Evolutionary conservation across 495 filamentous ascomycete genomes (phyloP).

Genomic region (Bombardia bombarda): DNA sequence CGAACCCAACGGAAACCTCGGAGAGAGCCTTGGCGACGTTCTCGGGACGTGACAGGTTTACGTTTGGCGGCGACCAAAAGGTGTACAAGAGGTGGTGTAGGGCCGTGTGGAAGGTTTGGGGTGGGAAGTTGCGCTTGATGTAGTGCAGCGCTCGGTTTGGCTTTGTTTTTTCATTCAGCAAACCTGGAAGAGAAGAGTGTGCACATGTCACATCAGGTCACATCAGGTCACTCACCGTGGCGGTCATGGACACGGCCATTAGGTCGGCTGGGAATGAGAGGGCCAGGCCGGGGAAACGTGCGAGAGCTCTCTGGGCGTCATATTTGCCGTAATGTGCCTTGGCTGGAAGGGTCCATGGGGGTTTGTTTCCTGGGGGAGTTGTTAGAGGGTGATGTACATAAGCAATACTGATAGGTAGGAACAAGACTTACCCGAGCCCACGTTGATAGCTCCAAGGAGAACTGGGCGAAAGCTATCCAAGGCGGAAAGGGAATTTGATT

Average conservation of each 20-base stretch:
- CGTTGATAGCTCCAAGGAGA: conserved; percentile 68
- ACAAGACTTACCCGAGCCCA: conserved; percentile 43
- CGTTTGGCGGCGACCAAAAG: conserved; percentile 34
- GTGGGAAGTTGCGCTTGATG: conserved; percentile 48
- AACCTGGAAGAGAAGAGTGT: conserved; percentile 13
- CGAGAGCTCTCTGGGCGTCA: conserved; percentile 52
- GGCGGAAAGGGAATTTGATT: neutral
- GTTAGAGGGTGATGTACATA: neutral
- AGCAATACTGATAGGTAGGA: neutral
- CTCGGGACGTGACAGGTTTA: conserved; percentile 17
- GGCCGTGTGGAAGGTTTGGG: conserved; percentile 14
- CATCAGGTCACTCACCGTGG: conserved; percentile 18
- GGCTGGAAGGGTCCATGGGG: conserved; percentile 61
- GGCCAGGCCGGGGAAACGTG: conserved; percentile 35
- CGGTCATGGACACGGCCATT: conserved; percentile 25
- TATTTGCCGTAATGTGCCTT: conserved; percentile 51
- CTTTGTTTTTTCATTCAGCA: conserved; percentile 20
- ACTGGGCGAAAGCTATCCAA: conserved; percentile 56
- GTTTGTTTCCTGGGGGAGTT: conserved; percentile 53
- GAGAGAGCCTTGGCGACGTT: conserved; percentile 20
- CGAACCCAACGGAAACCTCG: conserved; percentile 13
- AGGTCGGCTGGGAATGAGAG: conserved; percentile 32
- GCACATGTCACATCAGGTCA: no score
- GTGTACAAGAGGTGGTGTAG: conserved; percentile 27
- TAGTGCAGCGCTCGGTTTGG: conserved; percentile 58